Conservation (phyloP, 192 early-diverging fungal species). For the Thamnidium elegans region DNA sequence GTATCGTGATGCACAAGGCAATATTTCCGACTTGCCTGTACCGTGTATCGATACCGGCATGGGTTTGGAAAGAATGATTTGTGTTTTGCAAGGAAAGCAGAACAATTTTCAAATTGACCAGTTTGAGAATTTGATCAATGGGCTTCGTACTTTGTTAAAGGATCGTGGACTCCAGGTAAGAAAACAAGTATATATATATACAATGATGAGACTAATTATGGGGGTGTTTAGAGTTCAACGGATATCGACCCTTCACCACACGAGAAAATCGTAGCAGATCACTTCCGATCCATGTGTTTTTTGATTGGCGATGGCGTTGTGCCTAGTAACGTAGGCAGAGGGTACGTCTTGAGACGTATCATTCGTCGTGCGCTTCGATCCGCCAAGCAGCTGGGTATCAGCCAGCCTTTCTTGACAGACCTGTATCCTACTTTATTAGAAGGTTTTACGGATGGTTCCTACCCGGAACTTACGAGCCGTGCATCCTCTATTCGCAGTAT, state of each 20-base stretch:
- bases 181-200: too few species aligned
- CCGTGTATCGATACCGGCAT: constrained; percentile 63
- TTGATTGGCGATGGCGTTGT: constrained; percentile 58
- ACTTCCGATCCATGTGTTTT: constrained; percentile 53
- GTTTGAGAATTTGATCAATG: constrained; percentile 43
- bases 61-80: constrained; percentile 55
- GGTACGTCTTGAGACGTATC: constrained; percentile 59
- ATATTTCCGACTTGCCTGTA: constrained; percentile 43
- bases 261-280: constrained; percentile 59
- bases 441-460: constrained; percentile 34
- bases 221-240: not conserved
- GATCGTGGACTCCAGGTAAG: constrained; percentile 28
- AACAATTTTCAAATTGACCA: constrained; percentile 57
- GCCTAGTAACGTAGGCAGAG: constrained; percentile 53
- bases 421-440: constrained; percentile 46
- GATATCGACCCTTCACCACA: constrained; percentile 37
- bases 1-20: constrained; percentile 44
- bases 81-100: constrained; percentile 48
- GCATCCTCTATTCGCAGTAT: constrained; percentile 41
- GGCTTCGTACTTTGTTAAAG: constrained; percentile 38
- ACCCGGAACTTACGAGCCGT: constrained; percentile 42
- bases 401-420: constrained; percentile 49
- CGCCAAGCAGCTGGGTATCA: constrained; percentile 53
- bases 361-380: constrained; percentile 56
- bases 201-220: constrained; percentile 27